Base-by-base conservation (phyloP, 768 basidiomycete genomes). In the Suillus subaureus region DNA sequence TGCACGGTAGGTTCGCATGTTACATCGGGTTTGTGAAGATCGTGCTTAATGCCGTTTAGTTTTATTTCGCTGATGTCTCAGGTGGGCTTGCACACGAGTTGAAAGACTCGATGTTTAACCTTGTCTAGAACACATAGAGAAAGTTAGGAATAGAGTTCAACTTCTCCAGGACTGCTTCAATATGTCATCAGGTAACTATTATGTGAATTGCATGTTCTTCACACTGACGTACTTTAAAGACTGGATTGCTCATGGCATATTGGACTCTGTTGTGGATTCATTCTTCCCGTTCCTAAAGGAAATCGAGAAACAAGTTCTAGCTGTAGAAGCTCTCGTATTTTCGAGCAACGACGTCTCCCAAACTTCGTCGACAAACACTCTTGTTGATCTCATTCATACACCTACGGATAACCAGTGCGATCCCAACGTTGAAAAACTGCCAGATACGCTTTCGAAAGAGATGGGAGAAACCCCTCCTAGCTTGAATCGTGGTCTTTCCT, bases 221-320 rank as follows among this genome's bases (percentile, higher is more conserved):
- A 61, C 54, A 15, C 43, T 39, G 26, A 43, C 23, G 31, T 33
- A 33, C 43, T 26, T 40, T 37, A 11, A 40, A 94, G 96, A 96
- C 73, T 97, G 94, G 94, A 93, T 98, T 68, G 94, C 94, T 0
- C 95, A 98, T 75, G 92, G 90, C 26, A 84, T 97, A 63, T 80
- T 98, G 68, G 96, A 97, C 72, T 96, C 94, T 1, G 89, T 98
- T 61, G 95, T 98, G 26, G 96, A 98, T 73, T 90, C 93, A 1
- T 96, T 96, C 78, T 94, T 95, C 74, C 94, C 94, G 1, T 83
- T 94, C 65, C 80, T 96, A 65, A 85, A 89, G 68, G 87, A 89
- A 65, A 90, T 97, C 43, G 93, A 93, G 71, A 82, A 82, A 56
- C 96, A 97, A 72, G 89, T 94, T 3, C 83, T 87, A 66, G 86